These are phyloP conservation scores for Xylaria curta DNA, from an alignment of 495 filamentous ascomycete species.

Conservation along the genomic window DNA sequence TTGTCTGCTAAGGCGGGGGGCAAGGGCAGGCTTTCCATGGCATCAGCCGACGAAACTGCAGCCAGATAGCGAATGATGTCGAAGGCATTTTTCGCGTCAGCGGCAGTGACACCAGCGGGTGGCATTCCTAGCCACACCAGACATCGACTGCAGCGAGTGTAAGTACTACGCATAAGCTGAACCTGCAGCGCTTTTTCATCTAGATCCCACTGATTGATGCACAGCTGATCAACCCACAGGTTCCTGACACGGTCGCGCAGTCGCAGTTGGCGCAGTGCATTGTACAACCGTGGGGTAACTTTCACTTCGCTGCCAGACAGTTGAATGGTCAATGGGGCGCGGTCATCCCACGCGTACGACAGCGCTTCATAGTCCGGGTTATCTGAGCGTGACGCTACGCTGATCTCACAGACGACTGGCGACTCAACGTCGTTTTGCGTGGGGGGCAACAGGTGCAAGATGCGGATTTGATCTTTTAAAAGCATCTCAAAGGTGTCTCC, in stretches of 20 bases:
- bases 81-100: neutral
- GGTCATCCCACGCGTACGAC: neutral
- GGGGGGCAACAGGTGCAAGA: conserved; percentile 1
- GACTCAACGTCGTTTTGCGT: neutral
- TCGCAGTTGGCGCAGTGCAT: neutral
- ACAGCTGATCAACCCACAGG: conserved; percentile 1
- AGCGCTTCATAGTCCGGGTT: conserved; percentile 2
- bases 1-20: neutral
- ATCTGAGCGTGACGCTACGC: neutral
- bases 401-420: neutral
- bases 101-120: neutral
- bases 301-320: neutral
- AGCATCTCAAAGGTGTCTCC: neutral
- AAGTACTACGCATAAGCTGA: neutral
- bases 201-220: conserved; percentile 4
- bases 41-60: neutral
- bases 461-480: conserved; percentile 1
- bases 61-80: neutral
- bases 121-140: conserved; percentile 4
- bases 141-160: neutral
- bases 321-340: neutral
- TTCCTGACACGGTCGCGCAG: neutral
- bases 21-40: neutral
- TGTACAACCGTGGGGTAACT: neutral
- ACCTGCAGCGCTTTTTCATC: conserved; percentile 4